Conservation (phyloP, 345 rosid genomes). For the Cochlearia excelsa region DNA sequence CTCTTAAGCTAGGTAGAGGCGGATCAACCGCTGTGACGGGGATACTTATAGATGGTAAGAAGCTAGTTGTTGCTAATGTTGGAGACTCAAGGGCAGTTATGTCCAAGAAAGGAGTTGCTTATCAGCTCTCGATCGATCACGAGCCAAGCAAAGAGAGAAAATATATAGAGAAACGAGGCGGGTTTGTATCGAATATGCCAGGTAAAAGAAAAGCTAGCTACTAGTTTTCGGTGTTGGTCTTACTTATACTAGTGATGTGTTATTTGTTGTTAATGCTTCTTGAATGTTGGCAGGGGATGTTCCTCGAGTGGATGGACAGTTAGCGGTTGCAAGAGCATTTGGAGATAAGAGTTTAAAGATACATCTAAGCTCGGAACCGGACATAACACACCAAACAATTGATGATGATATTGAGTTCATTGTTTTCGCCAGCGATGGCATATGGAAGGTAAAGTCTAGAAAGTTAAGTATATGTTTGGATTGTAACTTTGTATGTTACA, state of each 20-base stretch:
- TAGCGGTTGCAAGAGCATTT: slow-evolving; percentile 90
- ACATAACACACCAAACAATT: slow-evolving; percentile 40
- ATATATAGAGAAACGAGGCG: slow-evolving; percentile 68
- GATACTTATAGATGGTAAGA: slow-evolving; percentile 65
- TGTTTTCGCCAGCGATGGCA: slow-evolving; percentile 90
- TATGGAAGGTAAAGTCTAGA: slow-evolving; percentile 64
- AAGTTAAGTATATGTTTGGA: not conserved
- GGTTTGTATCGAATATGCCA: slow-evolving; percentile 81
- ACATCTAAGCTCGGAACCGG: slow-evolving; percentile 86
- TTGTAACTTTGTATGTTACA: not conserved
- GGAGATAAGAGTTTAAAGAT: slow-evolving; percentile 78
- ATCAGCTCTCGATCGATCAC: slow-evolving; percentile 76
- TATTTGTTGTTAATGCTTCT: not conserved
- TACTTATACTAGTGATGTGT: not conserved
- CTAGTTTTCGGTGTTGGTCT: not conserved
- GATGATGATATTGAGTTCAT: slow-evolving; percentile 49
- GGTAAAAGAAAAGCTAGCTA: slow-evolving; percentile 37
- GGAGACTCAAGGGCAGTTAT: slow-evolving; percentile 93
- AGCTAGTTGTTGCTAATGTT: slow-evolving; percentile 75
- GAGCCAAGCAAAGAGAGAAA: slow-evolving; percentile 76
- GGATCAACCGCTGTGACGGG: slow-evolving; percentile 95
- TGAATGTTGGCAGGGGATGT: slow-evolving; percentile 59
- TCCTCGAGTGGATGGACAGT: slow-evolving; percentile 85
- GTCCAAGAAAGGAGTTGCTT: slow-evolving; percentile 56
- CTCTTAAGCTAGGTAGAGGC: slow-evolving; percentile 65